Percentiles rank a stretch among this genome's conserved stretches.
These are phyloP conservation scores for Oemleria cerasiformis DNA, from an alignment of 306 rosid species.

Conservation along the genomic window DNA sequence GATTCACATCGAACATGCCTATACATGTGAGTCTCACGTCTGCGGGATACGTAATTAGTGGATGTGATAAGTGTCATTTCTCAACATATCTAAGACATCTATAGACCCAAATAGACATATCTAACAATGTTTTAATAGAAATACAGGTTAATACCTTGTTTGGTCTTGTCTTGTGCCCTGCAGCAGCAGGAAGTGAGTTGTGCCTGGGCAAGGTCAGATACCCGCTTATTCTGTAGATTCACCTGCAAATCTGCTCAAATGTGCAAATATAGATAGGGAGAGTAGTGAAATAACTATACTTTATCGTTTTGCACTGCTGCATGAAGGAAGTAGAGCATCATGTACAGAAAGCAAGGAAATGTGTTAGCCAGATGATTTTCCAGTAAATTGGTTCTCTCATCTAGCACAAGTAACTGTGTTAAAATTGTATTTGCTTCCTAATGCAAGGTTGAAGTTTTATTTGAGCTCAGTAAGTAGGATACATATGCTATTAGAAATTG, in stretches of 20 bases:
- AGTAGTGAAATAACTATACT: not conserved
- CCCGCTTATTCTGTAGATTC: constrained; percentile 13
- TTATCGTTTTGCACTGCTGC: not conserved
- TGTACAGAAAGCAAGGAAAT: not conserved
- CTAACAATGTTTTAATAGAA: not conserved
- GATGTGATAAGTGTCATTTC: not conserved
- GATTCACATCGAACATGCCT: not conserved
- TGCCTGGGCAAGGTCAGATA: not conserved
- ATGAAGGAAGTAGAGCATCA: not conserved
- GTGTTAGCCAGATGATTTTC: not conserved
- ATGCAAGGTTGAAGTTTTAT: constrained; percentile 2
- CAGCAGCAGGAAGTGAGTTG: not conserved
- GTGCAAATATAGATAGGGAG: not conserved
- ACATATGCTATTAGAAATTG: no score
- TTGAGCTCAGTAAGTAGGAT: not conserved
- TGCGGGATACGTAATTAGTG: not conserved
- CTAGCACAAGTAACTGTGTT: not conserved
- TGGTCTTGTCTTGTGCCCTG: constrained; percentile 6
- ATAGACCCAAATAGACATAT: not conserved
- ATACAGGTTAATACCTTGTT: not conserved
- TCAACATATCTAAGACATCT: not conserved
- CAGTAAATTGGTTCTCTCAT: constrained; percentile 4
- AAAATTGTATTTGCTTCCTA: not conserved
- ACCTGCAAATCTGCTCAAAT: constrained; percentile 5
- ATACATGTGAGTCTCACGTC: not conserved